These are phyloP conservation scores for Lyophyllum shimeji DNA, from an alignment of 768 basidiomycete species.

Conservation along the genomic window DNA sequence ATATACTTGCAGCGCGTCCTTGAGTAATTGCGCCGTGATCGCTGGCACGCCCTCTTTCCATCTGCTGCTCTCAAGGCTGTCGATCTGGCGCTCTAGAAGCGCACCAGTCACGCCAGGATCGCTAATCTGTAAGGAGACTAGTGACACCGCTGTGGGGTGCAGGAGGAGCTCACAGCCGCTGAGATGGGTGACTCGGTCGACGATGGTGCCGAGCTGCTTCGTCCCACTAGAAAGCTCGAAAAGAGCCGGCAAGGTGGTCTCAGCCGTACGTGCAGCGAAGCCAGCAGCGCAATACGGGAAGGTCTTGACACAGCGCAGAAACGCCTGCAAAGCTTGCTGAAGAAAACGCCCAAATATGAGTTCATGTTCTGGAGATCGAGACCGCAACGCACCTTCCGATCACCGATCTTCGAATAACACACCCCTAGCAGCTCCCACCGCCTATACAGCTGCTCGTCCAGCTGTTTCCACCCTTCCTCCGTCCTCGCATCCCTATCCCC, in stretches of 20 bases:
- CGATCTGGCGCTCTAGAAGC: slow-evolving; percentile 62
- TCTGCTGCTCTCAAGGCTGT: slow-evolving; percentile 48
- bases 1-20: slow-evolving; percentile 53
- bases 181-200: slow-evolving; percentile 69
- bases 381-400: slow-evolving; percentile 58
- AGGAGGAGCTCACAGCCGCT: slow-evolving; percentile 68
- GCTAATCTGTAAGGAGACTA: slow-evolving; percentile 27
- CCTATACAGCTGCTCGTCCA: slow-evolving; percentile 65
- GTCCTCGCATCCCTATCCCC: slow-evolving; percentile 16
- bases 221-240: slow-evolving; percentile 43
- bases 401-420: slow-evolving; percentile 75
- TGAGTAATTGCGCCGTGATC: slow-evolving; percentile 42
- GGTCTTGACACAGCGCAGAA: slow-evolving; percentile 45
- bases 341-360: not conserved
- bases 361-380: not conserved
- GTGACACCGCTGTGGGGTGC: slow-evolving; percentile 45
- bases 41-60: slow-evolving; percentile 57
- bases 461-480: slow-evolving; percentile 51
- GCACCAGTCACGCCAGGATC: slow-evolving; percentile 43
- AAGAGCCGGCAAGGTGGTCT: slow-evolving; percentile 25
- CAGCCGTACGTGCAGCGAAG: slow-evolving; percentile 35
- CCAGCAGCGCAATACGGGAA: slow-evolving; percentile 52
- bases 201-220: slow-evolving; percentile 56
- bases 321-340: slow-evolving; percentile 63
- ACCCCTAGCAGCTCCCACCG: slow-evolving; percentile 83